Evolutionary conservation across 371 early-diverging fungal genomes (phyloP).

Genomic region (Mortierella sp.): DNA sequence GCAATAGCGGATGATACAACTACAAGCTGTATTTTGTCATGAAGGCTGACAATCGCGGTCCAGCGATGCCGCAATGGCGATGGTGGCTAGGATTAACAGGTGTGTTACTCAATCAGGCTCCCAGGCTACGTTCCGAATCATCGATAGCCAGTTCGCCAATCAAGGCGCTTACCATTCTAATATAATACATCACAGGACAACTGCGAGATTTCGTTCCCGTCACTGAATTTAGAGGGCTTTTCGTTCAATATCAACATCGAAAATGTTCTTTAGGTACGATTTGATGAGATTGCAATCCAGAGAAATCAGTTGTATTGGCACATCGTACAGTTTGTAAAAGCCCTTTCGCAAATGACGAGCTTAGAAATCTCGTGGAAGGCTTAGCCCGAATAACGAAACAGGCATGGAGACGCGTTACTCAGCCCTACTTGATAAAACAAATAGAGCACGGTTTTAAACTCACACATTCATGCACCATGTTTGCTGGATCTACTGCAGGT

Average conservation of each 20-base stretch:
- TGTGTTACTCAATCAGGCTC: not conserved
- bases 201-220: not conserved
- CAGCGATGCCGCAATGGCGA: not conserved
- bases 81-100: constrained; percentile 1
- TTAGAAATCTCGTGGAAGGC: too few relatives aligned
- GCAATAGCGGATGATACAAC: not conserved
- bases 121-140: constrained; percentile 37
- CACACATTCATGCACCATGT: too few relatives aligned
- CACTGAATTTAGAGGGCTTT: not conserved
- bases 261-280: not conserved
- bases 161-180: not conserved
- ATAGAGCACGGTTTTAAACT: too few relatives aligned
- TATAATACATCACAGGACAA: constrained; percentile 6
- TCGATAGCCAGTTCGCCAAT: constrained; percentile 7
- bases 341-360: not conserved
- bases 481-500: too few relatives aligned
- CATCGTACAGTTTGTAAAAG: not conserved
- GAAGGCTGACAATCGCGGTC: not conserved
- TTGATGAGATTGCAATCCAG: not conserved
- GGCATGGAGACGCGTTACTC: too few relatives aligned
- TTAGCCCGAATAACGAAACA: too few relatives aligned
- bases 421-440: too few relatives aligned
- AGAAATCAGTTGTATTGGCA: not conserved
- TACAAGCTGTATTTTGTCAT: constrained; percentile 9
- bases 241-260: constrained; percentile 7